Conservation (phyloP, 768 basidiomycete species). For the Steccherinum ochraceum region DNA sequence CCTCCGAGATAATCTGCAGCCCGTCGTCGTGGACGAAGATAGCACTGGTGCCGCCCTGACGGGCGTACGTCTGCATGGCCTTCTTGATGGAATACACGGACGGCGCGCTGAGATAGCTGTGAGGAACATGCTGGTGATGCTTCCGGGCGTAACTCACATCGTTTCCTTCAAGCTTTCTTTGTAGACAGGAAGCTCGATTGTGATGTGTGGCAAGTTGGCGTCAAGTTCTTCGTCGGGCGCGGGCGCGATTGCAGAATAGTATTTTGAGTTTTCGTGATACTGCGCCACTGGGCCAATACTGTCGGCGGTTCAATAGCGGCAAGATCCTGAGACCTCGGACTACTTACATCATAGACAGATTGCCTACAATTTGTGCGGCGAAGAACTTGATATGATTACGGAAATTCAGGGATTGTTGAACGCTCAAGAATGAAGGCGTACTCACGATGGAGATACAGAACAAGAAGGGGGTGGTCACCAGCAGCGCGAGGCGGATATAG, state of each 20-base stretch:
- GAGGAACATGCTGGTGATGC: background rate
- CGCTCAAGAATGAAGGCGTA: slow-evolving; percentile 10
- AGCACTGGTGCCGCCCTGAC: slow-evolving; percentile 78
- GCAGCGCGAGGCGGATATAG: slow-evolving; percentile 57
- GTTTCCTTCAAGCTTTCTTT: slow-evolving; percentile 80
- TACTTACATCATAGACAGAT: slow-evolving; percentile 57
- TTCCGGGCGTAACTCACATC: slow-evolving; percentile 49
- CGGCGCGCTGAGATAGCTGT: slow-evolving; percentile 63
- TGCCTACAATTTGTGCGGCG: slow-evolving; percentile 59
- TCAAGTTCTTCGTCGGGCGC: slow-evolving; percentile 59
- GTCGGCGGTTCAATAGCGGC: slow-evolving; percentile 1
- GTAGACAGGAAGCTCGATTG: slow-evolving; percentile 83
- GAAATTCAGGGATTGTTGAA: background rate
- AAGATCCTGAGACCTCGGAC: background rate
- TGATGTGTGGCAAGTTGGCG: slow-evolving; percentile 62
- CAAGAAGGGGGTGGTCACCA: slow-evolving; percentile 62
- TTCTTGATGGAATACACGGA: slow-evolving; percentile 75
- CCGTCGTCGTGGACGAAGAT: slow-evolving; percentile 86
- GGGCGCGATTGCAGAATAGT: slow-evolving; percentile 69
- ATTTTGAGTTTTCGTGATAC: slow-evolving; percentile 77
- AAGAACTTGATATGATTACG: slow-evolving; percentile 58
- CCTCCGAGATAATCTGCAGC: slow-evolving; percentile 56
- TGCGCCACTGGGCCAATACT: slow-evolving; percentile 82
- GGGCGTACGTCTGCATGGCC: slow-evolving; percentile 87
- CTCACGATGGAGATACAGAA: slow-evolving; percentile 72